These are phyloP conservation scores for Fusarium tupiense DNA, from an alignment of 2,329 filamentous ascomycete species.

Conservation along the genomic window DNA sequence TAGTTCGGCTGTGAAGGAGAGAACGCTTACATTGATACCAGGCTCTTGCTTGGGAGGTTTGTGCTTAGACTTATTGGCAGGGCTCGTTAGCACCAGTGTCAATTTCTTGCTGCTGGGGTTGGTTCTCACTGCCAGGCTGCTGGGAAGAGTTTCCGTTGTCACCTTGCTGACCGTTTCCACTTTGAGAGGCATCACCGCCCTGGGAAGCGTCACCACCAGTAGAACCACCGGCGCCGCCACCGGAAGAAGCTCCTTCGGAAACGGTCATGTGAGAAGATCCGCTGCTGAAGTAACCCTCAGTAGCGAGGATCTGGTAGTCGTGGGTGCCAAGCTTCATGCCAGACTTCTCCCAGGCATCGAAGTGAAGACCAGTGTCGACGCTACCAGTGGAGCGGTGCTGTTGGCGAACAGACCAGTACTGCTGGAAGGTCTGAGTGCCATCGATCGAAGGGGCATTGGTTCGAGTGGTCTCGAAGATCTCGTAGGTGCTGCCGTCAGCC, in stretches of 20 bases:
- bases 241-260: conserved; percentile 17
- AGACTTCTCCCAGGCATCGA: conserved; percentile 61
- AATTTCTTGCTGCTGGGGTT: conserved; percentile 11
- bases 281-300: conserved; percentile 62
- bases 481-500: conserved; percentile 52
- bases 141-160: conserved; percentile 8
- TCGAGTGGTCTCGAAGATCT: conserved; percentile 50
- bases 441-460: conserved; percentile 58
- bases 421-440: conserved; percentile 61
- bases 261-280: conserved; percentile 60
- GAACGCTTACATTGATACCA: conserved; percentile 8
- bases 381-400: conserved; percentile 60
- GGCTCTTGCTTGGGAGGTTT: not conserved
- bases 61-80: conserved; percentile 13
- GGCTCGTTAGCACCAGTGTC: conserved; percentile 5
- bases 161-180: not conserved
- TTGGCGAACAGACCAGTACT: conserved; percentile 63
- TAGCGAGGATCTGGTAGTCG: conserved; percentile 65
- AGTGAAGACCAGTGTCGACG: conserved; percentile 60
- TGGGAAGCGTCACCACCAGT: not conserved
- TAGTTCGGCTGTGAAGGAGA: too few species aligned
- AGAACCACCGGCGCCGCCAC: not conserved
- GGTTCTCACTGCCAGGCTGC: not conserved
- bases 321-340: conserved; percentile 60
- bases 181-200: not conserved